phyloP scores from a whole-genome alignment of 1,284 basidiomycete species.

The Ceratobasidium sp. region DNA sequence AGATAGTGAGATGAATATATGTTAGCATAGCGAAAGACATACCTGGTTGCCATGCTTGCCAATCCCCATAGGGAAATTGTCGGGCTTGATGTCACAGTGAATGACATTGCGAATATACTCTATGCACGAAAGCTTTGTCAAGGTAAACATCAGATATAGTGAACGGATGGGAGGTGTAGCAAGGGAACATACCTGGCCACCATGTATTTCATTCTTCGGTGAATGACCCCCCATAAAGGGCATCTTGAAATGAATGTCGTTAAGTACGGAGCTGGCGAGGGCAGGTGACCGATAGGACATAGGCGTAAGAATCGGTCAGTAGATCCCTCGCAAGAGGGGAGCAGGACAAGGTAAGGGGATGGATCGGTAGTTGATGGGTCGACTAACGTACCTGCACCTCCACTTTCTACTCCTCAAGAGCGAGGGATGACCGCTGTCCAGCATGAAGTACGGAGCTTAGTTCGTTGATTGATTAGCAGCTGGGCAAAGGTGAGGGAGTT shows the following conservation, averaged over 20 bases:
- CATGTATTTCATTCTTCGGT: neutral
- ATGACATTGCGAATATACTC: constrained; percentile 8
- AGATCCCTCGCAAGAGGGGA: neutral
- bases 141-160: no score
- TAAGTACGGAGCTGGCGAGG: no score
- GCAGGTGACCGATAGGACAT: no score
- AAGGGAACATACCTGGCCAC: neutral
- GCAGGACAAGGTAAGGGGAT: neutral
- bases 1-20: no score
- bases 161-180: no score
- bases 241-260: neutral
- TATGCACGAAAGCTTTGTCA: no score
- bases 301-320: no score
- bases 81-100: constrained; percentile 22
- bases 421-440: neutral
- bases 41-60: constrained; percentile 86
- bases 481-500: neutral
- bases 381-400: constrained; percentile 53
- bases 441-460: neutral
- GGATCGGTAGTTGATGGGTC: neutral
- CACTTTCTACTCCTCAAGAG: constrained; percentile 44
- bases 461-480: neutral
- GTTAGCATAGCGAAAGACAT: constrained; percentile 63
- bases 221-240: neutral
- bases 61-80: neutral